Evolutionary conservation across 805 yeast genomes (phyloP), one percentile per base, ranked within the genome.

Genomic region (Schizosaccharomyces cryophilus): DNA sequence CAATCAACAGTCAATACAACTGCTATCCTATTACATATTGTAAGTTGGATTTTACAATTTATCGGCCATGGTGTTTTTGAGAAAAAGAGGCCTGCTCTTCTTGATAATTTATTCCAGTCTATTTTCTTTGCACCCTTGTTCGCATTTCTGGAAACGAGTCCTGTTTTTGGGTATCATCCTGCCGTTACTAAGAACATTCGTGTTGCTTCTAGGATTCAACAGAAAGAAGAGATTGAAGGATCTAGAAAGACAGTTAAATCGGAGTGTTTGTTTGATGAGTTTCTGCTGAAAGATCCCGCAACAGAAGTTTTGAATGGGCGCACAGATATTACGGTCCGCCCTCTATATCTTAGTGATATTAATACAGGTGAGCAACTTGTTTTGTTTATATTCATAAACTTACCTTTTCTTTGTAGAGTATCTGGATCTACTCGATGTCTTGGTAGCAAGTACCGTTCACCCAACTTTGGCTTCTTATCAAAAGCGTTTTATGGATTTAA

Each of bases 81-180:
- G 68, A 77, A 76, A 63, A 75, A 87, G 54, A 85, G 88, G 0
- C 98, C 98, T 0, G 96, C 97, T 0, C 71, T 90, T 61, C 69
- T 87, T 51, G 95, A 89, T 67, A 89, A 83, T 68, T 73, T 87
- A 56, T 72, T 83, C 4, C 96, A 88, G 68, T 93, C 96, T 4
- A 69, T 90, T 21, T 87, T 90, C 0, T 74, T 89, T 64, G 97
- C 97, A 0, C 97, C 97, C 0, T 87, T 80, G 67, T 89, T 90
- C 69, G 95, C 88, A 3, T 73, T 82, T 15, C 86, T 82, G 69
- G 97, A 93, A 69, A 51, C 56, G 21, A 29, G 30, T 45, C 51
- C 51, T 19, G 13, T 45, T n/a, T n/a, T 45, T 13, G 51, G 51
- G 2, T 45, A 45, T 45, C 26, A 45, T 7, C 51, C 51, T 7